phyloP scores from a whole-genome alignment of 2,329 filamentous ascomycete genomes.

The Westerdykella aurantiaca region DNA sequence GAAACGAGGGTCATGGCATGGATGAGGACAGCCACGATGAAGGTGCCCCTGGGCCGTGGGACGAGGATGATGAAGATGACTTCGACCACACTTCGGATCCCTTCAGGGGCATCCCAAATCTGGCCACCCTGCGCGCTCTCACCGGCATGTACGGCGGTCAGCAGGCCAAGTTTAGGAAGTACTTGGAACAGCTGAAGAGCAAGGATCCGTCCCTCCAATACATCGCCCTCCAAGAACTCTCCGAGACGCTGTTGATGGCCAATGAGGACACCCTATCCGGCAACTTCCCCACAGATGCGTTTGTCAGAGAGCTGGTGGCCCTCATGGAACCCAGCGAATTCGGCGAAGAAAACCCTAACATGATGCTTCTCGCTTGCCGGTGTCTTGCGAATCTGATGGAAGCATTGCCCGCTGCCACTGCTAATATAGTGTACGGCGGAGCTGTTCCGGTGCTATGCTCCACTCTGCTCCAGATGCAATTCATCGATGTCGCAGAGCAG shows the following conservation, averaged over 20 bases:
- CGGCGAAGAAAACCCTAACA: constrained; percentile 86
- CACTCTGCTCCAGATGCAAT: constrained; percentile 91
- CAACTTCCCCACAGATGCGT: constrained; percentile 89
- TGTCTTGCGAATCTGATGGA: constrained; percentile 98
- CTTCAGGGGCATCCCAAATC: constrained; percentile 82
- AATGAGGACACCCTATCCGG: constrained; percentile 95
- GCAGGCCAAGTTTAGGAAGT: background rate
- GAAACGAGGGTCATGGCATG: constrained; percentile 45
- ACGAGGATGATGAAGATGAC: constrained; percentile 48
- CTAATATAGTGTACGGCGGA: constrained; percentile 95
- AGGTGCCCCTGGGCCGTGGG: constrained; percentile 48
- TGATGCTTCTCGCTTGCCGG: constrained; percentile 93
- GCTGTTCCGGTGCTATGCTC: constrained; percentile 92
- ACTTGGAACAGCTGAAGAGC: constrained; percentile 57
- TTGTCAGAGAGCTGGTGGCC: constrained; percentile 86
- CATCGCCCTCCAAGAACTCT: constrained; percentile 87
- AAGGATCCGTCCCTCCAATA: constrained; percentile 84
- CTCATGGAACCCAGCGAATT: constrained; percentile 89
- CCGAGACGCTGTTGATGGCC: constrained; percentile 86
- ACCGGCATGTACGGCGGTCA: constrained; percentile 42
- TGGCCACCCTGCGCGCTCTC: constrained; percentile 70
- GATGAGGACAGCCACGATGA: constrained; percentile 54
- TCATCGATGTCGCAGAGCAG: constrained; percentile 96
- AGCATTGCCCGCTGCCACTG: constrained; percentile 82
- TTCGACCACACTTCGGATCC: constrained; percentile 67